Evolutionary conservation across 306 rosid species (phyloP).

Genomic region (Erythrophleum fordii): DNA sequence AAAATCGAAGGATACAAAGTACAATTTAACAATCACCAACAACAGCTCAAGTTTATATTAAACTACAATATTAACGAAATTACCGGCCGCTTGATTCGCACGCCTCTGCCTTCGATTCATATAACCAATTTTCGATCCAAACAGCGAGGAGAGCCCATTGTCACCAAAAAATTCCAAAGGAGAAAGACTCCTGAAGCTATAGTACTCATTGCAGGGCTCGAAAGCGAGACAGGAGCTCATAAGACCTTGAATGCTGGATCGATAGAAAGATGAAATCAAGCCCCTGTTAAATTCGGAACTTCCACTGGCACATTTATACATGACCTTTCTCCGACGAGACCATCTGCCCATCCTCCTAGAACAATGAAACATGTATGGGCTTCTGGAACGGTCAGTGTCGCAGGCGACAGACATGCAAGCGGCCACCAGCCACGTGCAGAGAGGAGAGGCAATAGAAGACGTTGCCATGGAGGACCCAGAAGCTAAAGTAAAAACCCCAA

Average conservation of each 20-base stretch:
- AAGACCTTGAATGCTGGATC: slow-evolving; percentile 78
- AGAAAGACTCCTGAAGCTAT: slow-evolving; percentile 48
- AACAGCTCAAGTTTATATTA: not conserved
- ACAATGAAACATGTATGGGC: slow-evolving; percentile 36
- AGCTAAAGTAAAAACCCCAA: slow-evolving; percentile 4
- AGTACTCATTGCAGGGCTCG: slow-evolving; percentile 70
- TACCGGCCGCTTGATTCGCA: slow-evolving; percentile 54
- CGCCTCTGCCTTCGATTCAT: slow-evolving; percentile 50
- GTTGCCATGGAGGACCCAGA: slow-evolving; percentile 52
- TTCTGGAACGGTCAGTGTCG: slow-evolving; percentile 43
- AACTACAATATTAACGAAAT: not conserved
- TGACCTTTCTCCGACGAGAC: slow-evolving; percentile 46
- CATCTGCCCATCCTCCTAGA: slow-evolving; percentile 40
- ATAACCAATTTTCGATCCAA: slow-evolving; percentile 52
- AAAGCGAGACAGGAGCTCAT: slow-evolving; percentile 60
- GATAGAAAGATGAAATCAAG: slow-evolving; percentile 50
- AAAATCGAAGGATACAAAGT: not conserved
- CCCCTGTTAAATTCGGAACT: slow-evolving; percentile 48
- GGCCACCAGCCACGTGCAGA: slow-evolving; percentile 78
- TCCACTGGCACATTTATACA: slow-evolving; percentile 42
- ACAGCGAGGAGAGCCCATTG: slow-evolving; percentile 51
- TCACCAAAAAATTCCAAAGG: slow-evolving; percentile 45
- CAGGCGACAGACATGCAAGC: slow-evolving; percentile 77
- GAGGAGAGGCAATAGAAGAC: slow-evolving; percentile 57
- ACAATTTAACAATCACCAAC: not conserved